Percentiles rank a stretch among this genome's conserved stretches.
Conservation (phyloP, 805 yeast species). For the Pichia membranifaciens region DNA sequence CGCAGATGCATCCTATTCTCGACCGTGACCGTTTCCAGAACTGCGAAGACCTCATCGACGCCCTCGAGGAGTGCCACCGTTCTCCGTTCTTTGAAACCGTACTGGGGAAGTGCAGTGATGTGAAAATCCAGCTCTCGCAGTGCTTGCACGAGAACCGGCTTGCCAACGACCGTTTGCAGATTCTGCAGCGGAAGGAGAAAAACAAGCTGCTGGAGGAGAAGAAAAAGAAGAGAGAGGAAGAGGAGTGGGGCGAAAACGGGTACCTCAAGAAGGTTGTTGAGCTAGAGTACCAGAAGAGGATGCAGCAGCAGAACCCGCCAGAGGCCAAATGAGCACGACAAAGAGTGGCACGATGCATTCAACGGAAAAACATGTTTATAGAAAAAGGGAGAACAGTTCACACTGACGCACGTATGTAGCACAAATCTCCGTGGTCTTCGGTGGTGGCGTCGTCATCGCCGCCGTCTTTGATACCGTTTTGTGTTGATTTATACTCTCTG, state of each 20-base stretch:
- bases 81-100: slow-evolving; percentile 61
- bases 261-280: slow-evolving; percentile 62
- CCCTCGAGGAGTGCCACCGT: slow-evolving; percentile 83
- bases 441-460: too few species aligned
- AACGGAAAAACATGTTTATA: too few species aligned
- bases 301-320: background rate
- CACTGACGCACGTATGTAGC: too few species aligned
- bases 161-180: slow-evolving; percentile 52
- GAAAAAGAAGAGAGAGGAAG: slow-evolving; percentile 65
- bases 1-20: slow-evolving; percentile 25
- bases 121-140: slow-evolving; percentile 68
- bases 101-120: slow-evolving; percentile 78
- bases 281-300: slow-evolving; percentile 36
- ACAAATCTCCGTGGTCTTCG: too few species aligned
- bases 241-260: slow-evolving; percentile 70
- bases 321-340: background rate
- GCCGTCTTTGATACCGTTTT: too few species aligned
- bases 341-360: too few species aligned
- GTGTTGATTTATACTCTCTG: too few species aligned
- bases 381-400: too few species aligned
- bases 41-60: slow-evolving; percentile 78
- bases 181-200: slow-evolving; percentile 48
- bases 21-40: slow-evolving; percentile 34
- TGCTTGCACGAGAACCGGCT: slow-evolving; percentile 79
- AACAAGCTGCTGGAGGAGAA: slow-evolving; percentile 48